Evolutionary conservation across 768 basidiomycete species (phyloP).

Genomic region (Phylloporus arenicola): DNA sequence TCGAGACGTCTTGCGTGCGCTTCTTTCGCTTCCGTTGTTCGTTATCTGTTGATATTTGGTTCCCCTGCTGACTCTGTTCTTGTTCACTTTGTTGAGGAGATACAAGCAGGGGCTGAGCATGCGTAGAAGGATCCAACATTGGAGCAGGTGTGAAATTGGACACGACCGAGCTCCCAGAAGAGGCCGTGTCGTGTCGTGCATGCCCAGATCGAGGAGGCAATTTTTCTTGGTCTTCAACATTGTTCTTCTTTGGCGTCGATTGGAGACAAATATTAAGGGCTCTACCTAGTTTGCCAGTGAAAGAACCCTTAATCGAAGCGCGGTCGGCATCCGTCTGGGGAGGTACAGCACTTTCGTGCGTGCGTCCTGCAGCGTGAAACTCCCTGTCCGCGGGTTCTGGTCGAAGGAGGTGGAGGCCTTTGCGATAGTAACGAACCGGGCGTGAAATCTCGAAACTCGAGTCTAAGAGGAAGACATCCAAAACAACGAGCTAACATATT

Average conservation of each 20-base stretch:
- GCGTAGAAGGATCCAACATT: conserved; percentile 82
- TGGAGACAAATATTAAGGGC: conserved; percentile 35
- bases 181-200: conserved; percentile 14
- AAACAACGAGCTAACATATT: conserved; percentile 58
- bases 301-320: conserved; percentile 42
- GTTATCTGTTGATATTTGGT: conserved; percentile 19
- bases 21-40: conserved; percentile 46
- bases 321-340: conserved; percentile 31
- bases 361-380: conserved; percentile 15
- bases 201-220: not conserved
- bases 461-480: conserved; percentile 94
- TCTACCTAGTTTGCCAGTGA: conserved; percentile 43
- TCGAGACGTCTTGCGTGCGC: conserved; percentile 61
- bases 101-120: conserved; percentile 48
- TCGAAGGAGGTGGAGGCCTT: conserved; percentile 69
- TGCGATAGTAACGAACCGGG: conserved; percentile 85
- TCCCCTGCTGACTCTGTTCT: conserved; percentile 18
- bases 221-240: conserved; percentile 6
- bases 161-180: conserved; percentile 34
- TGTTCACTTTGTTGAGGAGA: conserved; percentile 16
- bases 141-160: conserved; percentile 42
- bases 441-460: conserved; percentile 83
- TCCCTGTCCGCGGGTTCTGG: conserved; percentile 27
- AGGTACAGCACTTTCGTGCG: conserved; percentile 15
- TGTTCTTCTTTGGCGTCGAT: conserved; percentile 10